These are phyloP conservation scores for Chondrus crispus DNA, from an alignment of 23 red algal species.

Conservation along the genomic window DNA sequence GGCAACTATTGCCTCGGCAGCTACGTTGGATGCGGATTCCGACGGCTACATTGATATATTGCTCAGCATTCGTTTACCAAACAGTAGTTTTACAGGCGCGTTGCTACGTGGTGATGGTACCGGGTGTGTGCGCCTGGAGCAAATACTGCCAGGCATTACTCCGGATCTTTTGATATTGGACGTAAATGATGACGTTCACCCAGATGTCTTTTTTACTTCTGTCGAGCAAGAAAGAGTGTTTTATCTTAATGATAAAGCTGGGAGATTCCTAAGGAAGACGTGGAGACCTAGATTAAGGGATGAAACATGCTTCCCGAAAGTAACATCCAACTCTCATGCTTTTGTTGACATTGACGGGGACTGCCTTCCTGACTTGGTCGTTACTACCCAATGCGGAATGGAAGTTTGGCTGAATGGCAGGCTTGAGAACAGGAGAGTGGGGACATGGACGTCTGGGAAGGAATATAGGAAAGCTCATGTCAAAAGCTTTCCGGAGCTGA, in stretches of 20 bases:
- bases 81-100: constrained; percentile 43
- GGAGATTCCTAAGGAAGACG: constrained; percentile 7
- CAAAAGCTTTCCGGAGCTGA: constrained; percentile 14
- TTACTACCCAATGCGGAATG: constrained; percentile 74
- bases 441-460: constrained; percentile 22
- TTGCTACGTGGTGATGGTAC: constrained; percentile 38
- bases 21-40: constrained; percentile 73
- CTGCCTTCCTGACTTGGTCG: constrained; percentile 86
- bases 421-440: not conserved
- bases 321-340: constrained; percentile 46
- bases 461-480: constrained; percentile 13
- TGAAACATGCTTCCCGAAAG: constrained; percentile 11
- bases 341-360: constrained; percentile 96
- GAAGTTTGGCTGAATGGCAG: constrained; percentile 76
- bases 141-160: constrained; percentile 26
- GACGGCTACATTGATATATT: constrained; percentile 88
- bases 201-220: constrained; percentile 76
- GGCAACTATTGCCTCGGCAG: constrained; percentile 47
- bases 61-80: constrained; percentile 33
- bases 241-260: constrained; percentile 45
- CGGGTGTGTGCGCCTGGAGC: constrained; percentile 16
- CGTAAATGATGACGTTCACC: constrained; percentile 75
- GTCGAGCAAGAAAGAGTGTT: constrained; percentile 56
- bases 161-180: constrained; percentile 73
- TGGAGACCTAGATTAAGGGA: constrained; percentile 9